phyloP scores from a whole-genome alignment of 192 early-diverging fungal genomes.

The Backusella westeae region DNA sequence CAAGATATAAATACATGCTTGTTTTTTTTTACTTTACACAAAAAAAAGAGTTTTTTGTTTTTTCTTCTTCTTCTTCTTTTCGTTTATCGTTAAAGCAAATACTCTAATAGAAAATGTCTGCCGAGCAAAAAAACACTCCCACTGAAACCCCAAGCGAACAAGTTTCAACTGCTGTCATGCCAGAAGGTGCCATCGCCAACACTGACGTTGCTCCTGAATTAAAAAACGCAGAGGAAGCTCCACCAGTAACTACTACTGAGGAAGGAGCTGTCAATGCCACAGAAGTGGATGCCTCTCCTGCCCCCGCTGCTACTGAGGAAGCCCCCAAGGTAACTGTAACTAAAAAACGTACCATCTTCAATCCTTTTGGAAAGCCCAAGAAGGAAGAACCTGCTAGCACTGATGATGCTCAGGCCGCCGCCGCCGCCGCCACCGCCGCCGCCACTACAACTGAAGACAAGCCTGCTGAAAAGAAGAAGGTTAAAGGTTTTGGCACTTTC shows the following conservation, averaged over 20 bases:
- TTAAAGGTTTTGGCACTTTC: not conserved
- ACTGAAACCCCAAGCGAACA: not conserved
- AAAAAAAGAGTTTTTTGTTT: not conserved
- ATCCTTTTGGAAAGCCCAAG: constrained; percentile 10
- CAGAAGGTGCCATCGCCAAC: not conserved
- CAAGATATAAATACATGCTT: not conserved
- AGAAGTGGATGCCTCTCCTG: not conserved
- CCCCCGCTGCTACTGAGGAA: not conserved
- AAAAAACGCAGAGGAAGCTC: constrained; percentile 14
- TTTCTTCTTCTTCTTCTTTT: not conserved
- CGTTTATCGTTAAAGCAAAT: not conserved
- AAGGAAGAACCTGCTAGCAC: constrained; percentile 1
- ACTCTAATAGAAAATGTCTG: not conserved
- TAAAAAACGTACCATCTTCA: constrained; percentile 15
- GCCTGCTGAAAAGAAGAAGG: not conserved
- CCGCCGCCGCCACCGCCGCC: not conserved
- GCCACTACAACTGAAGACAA: not conserved
- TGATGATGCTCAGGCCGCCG: not conserved
- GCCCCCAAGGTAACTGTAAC: not conserved
- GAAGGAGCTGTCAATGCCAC: constrained; percentile 21
- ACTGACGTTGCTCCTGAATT: constrained; percentile 3
- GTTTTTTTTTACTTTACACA: not conserved
- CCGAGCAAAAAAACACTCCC: not conserved
- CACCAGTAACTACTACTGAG: not conserved
- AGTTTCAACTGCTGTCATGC: constrained; percentile 3